Percentiles rank a stretch among this genome's conserved stretches.
phyloP scores from a whole-genome alignment of 1,139 yeast species.

The Saccharomyces hybrid region DNA sequence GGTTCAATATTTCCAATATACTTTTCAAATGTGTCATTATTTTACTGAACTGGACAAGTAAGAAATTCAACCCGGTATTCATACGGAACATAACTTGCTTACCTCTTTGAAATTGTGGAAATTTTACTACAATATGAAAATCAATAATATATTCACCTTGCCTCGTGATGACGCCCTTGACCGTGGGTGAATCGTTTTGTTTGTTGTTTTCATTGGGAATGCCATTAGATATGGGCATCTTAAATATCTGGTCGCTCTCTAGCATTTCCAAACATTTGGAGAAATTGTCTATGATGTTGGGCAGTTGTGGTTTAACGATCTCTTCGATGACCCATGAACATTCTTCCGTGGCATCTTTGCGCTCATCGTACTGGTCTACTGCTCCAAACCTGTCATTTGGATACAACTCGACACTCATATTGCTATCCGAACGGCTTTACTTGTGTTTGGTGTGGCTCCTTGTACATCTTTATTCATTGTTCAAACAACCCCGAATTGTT shows the following conservation, averaged over 20 bases:
- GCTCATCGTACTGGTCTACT: conserved; percentile 7
- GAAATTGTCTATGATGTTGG: conserved; percentile 33
- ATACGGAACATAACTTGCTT: conserved; percentile 19
- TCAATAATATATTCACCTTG: conserved; percentile 25
- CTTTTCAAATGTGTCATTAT: conserved; percentile 14
- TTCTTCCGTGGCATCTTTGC: conserved; percentile 16
- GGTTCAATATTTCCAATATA: conserved; percentile 15
- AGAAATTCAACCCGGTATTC: conserved; percentile 18
- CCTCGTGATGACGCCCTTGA: conserved; percentile 27
- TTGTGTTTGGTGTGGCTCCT: neutral
- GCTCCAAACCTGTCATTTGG: conserved; percentile 22
- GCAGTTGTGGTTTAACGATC: conserved; percentile 35
- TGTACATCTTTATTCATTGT: too few species aligned
- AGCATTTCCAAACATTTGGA: conserved; percentile 31
- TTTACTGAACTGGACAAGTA: conserved; percentile 20
- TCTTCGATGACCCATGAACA: conserved; percentile 33
- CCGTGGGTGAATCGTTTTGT: conserved; percentile 13
- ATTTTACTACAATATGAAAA: conserved; percentile 25
- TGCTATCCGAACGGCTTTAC: neutral
- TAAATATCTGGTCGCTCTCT: conserved; percentile 27
- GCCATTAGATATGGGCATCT: conserved; percentile 30
- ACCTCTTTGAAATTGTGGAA: conserved; percentile 29
- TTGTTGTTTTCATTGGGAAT: conserved; percentile 10
- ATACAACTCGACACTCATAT: conserved; percentile 29
- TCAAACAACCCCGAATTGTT: neutral